These are phyloP conservation scores for Cymodocea nodosa DNA, from an alignment of 116 monocot species.

Conservation along the genomic window DNA sequence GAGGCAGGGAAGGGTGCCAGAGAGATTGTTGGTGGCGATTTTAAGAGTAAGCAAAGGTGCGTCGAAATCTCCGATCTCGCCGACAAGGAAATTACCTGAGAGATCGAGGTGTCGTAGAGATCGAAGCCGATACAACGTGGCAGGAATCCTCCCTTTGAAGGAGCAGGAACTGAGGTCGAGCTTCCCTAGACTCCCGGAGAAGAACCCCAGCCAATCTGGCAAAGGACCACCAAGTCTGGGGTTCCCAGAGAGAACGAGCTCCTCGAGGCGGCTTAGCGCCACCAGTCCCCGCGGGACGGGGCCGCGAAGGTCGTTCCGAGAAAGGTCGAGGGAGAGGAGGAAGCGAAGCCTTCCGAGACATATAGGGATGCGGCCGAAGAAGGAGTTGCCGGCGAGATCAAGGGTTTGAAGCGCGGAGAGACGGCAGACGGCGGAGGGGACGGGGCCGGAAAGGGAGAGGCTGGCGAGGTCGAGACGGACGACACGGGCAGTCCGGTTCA, in stretches of 20 bases:
- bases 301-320: conserved; percentile 25
- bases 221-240: conserved; percentile 14
- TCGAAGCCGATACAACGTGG: conserved; percentile 14
- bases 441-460: conserved; percentile 18
- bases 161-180: conserved; percentile 31
- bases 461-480: conserved; percentile 11
- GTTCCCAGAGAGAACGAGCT: conserved; percentile 22
- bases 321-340: conserved; percentile 37
- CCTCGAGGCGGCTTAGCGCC: conserved; percentile 17
- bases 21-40: conserved; percentile 33
- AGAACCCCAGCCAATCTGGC: conserved; percentile 34
- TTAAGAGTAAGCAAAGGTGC: conserved; percentile 28
- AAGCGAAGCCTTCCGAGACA: conserved; percentile 24
- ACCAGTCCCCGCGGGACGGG: conserved; percentile 17
- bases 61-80: conserved; percentile 31
- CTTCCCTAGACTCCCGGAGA: conserved; percentile 11
- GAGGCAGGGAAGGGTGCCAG: conserved; percentile 68
- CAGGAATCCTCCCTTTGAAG: conserved; percentile 41
- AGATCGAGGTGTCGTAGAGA: conserved; percentile 42
- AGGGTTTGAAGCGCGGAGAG: conserved; percentile 37
- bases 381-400: conserved; percentile 24
- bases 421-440: conserved; percentile 28
- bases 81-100: conserved; percentile 31
- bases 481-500: conserved; percentile 6
- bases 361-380: conserved; percentile 32